A percentile compares a stretch with the other conserved stretches of the same genome.
These are phyloP conservation scores for Penicillium sp. DNA, from an alignment of 2,329 filamentous ascomycete species.

Conservation along the genomic window DNA sequence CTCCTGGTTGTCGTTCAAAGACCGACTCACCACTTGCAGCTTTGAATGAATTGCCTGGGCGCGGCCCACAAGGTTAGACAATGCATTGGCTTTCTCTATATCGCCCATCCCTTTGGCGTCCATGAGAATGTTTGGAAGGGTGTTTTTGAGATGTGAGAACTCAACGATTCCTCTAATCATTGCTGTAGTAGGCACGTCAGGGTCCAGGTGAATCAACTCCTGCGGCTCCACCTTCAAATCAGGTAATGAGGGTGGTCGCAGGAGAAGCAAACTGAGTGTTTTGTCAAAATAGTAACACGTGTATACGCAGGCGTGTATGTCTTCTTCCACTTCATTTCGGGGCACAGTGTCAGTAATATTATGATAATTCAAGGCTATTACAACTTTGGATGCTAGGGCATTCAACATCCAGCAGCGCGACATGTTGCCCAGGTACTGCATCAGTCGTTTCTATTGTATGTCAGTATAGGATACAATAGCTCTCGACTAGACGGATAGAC, in stretches of 20 bases:
- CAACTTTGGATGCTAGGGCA: slow-evolving; percentile 17
- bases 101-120: slow-evolving; percentile 18
- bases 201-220: slow-evolving; percentile 21
- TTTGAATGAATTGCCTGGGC: slow-evolving; percentile 21
- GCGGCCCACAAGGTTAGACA: slow-evolving; percentile 22
- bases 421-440: slow-evolving; percentile 26
- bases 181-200: slow-evolving; percentile 19
- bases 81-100: slow-evolving; percentile 19
- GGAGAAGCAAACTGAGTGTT: slow-evolving; percentile 25
- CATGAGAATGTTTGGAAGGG: slow-evolving; percentile 17
- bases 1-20: background rate
- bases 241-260: slow-evolving; percentile 24
- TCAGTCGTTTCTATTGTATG: slow-evolving; percentile 18
- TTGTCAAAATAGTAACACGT: slow-evolving; percentile 27
- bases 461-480: background rate
- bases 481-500: background rate
- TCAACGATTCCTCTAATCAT: slow-evolving; percentile 23
- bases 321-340: slow-evolving; percentile 20
- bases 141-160: slow-evolving; percentile 18
- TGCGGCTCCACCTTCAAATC: slow-evolving; percentile 23
- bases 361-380: slow-evolving; percentile 27
- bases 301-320: slow-evolving; percentile 23
- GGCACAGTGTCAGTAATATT: slow-evolving; percentile 22
- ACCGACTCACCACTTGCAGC: slow-evolving; percentile 16
- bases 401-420: slow-evolving; percentile 27